Evolutionary conservation across 768 basidiomycete species (phyloP).

Genomic region (Astraeus odoratus): DNA sequence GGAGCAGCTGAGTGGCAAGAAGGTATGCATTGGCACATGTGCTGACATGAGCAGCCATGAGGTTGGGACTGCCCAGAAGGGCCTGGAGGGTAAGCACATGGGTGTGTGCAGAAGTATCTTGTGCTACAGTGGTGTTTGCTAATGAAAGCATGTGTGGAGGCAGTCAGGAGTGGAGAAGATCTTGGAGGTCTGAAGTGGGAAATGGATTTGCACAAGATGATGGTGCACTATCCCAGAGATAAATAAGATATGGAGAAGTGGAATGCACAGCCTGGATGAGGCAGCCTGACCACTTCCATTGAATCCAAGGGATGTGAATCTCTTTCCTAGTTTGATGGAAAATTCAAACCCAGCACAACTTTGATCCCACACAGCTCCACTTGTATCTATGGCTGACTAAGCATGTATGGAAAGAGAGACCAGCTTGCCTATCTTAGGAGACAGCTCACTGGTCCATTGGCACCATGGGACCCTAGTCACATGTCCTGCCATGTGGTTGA

Average conservation of each 20-base stretch:
- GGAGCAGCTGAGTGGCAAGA: constrained; percentile 67
- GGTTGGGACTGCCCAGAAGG: constrained; percentile 70
- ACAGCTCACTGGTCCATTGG: too few relatives aligned
- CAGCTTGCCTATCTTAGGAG: too few relatives aligned
- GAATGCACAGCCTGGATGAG: too few relatives aligned
- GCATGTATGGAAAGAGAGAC: too few relatives aligned
- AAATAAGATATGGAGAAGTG: constrained; percentile 1
- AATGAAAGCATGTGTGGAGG: constrained; percentile 60
- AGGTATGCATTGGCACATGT: constrained; percentile 65
- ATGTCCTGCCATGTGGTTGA: too few relatives aligned
- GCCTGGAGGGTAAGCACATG: constrained; percentile 72
- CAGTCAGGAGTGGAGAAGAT: constrained; percentile 63
- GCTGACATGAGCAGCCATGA: constrained; percentile 70
- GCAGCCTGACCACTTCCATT: too few relatives aligned
- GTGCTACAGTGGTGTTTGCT: constrained; percentile 66
- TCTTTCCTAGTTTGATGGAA: too few relatives aligned
- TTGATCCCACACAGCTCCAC: too few relatives aligned
- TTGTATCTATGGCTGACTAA: too few relatives aligned
- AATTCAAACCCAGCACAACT: too few relatives aligned
- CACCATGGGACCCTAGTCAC: too few relatives aligned
- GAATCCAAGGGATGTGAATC: too few relatives aligned
- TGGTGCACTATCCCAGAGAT: constrained; percentile 41
- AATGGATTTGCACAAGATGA: constrained; percentile 88
- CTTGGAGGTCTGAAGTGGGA: constrained; percentile 66
- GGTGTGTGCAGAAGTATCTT: constrained; percentile 75